phyloP scores from a whole-genome alignment of 768 basidiomycete species.

The Hericium rajendrae region DNA sequence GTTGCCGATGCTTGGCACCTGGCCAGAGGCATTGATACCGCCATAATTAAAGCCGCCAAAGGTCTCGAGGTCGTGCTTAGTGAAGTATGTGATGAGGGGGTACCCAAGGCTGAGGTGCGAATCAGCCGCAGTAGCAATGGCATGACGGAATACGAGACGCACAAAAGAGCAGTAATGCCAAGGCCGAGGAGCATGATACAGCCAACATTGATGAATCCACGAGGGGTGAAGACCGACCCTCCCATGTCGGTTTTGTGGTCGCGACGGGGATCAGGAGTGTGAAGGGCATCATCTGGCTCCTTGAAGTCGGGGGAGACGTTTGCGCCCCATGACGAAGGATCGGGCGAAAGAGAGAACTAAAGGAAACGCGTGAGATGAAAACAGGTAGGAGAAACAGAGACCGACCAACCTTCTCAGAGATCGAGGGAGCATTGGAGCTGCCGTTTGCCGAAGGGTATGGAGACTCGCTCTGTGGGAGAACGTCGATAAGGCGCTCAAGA shows the following conservation, averaged over 20 bases:
- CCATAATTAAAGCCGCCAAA: constrained; percentile 36
- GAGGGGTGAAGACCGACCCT: constrained; percentile 28
- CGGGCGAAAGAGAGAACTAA: constrained; percentile 19
- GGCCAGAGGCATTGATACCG: constrained; percentile 38
- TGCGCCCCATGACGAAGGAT: constrained; percentile 22
- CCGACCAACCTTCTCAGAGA: neutral
- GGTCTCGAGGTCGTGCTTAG: constrained; percentile 12
- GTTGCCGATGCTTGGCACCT: constrained; percentile 36
- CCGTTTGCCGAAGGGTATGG: neutral
- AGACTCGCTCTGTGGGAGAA: neutral
- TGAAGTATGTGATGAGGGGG: constrained; percentile 25
- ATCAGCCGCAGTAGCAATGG: neutral
- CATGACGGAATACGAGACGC: neutral
- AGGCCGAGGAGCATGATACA: constrained; percentile 19
- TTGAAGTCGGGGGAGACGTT: constrained; percentile 9
- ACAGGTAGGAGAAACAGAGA: neutral
- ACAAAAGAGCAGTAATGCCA: constrained; percentile 9
- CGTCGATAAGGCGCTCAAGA: neutral
- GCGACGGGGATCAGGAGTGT: constrained; percentile 23
- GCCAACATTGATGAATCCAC: constrained; percentile 31
- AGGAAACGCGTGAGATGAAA: neutral
- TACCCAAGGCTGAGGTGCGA: constrained; percentile 24
- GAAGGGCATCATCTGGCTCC: constrained; percentile 23
- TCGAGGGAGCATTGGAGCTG: neutral
- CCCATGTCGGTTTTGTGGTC: constrained; percentile 23